Conservation (phyloP, 2,329 filamentous ascomycete genomes). For the Sporothrix pseudoabietina region DNA sequence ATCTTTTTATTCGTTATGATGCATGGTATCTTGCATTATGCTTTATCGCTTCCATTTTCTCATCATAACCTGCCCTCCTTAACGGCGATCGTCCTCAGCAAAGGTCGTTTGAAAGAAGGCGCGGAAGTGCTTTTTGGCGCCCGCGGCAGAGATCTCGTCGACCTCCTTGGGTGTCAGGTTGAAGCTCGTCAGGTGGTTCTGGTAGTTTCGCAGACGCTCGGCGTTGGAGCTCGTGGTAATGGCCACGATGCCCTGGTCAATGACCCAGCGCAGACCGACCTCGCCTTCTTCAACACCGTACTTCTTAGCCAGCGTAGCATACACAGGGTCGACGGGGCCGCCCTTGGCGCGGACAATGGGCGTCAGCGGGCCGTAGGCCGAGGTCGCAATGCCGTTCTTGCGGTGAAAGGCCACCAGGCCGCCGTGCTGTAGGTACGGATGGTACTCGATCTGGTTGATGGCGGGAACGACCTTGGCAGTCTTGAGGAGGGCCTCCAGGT, state of each 20-base stretch:
- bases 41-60: background rate
- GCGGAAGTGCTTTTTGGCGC: slow-evolving; percentile 62
- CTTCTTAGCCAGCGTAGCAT: slow-evolving; percentile 56
- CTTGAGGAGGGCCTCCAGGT: slow-evolving; percentile 59
- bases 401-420: slow-evolving; percentile 60
- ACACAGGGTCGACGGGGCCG: slow-evolving; percentile 57
- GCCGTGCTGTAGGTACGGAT: slow-evolving; percentile 71
- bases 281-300: slow-evolving; percentile 60
- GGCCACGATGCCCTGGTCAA: slow-evolving; percentile 61
- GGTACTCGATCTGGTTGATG: slow-evolving; percentile 80
- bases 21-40: background rate
- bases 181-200: slow-evolving; percentile 55
- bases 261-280: slow-evolving; percentile 59
- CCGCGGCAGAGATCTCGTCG: slow-evolving; percentile 56
- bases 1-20: background rate
- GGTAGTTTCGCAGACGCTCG: slow-evolving; percentile 59
- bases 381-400: slow-evolving; percentile 58
- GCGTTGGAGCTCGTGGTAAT: slow-evolving; percentile 63
- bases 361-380: slow-evolving; percentile 60
- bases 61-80: background rate
- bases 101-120: slow-evolving; percentile 61
- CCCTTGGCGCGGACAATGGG: slow-evolving; percentile 52
- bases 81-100: slow-evolving; percentile 51
- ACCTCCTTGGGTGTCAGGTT: slow-evolving; percentile 63
- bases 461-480: slow-evolving; percentile 65